phyloP scores from a whole-genome alignment of 345 rosid genomes.

The Sonneratia caseolaris region DNA sequence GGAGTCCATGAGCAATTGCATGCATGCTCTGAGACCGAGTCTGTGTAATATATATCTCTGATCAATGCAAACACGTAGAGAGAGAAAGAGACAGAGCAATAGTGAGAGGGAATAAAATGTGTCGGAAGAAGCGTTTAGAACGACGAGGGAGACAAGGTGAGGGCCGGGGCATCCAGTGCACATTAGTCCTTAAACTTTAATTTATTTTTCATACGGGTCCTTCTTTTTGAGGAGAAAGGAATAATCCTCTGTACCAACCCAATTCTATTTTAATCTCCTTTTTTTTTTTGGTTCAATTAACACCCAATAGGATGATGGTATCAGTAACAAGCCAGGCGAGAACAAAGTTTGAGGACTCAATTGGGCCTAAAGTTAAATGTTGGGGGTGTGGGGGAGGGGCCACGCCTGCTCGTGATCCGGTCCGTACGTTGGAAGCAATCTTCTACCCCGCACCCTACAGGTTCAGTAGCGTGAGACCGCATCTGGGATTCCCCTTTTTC shows the following conservation, averaged over 20 bases:
- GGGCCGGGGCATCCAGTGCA: not conserved
- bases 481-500: too few species aligned
- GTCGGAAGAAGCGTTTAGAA: not conserved
- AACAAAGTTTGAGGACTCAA: not conserved
- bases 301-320: too few species aligned
- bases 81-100: not conserved
- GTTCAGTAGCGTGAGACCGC: too few species aligned
- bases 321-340: not conserved
- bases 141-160: not conserved
- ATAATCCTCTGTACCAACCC: too few species aligned
- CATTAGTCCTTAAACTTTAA: not conserved
- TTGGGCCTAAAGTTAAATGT: not conserved
- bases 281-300: too few species aligned
- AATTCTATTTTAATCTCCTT: too few species aligned
- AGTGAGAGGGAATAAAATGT: not conserved
- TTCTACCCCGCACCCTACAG: too few species aligned
- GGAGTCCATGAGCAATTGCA: slow-evolving; percentile 33
- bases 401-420: not conserved
- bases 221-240: not conserved
- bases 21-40: not conserved
- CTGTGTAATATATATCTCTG: not conserved
- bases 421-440: not conserved
- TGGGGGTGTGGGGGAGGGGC: too few species aligned
- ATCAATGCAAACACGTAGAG: not conserved
- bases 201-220: not conserved